Percentiles rank a stretch among this genome's conserved stretches.
phyloP scores from a whole-genome alignment of 345 rosid genomes.

The Acer negundo region DNA sequence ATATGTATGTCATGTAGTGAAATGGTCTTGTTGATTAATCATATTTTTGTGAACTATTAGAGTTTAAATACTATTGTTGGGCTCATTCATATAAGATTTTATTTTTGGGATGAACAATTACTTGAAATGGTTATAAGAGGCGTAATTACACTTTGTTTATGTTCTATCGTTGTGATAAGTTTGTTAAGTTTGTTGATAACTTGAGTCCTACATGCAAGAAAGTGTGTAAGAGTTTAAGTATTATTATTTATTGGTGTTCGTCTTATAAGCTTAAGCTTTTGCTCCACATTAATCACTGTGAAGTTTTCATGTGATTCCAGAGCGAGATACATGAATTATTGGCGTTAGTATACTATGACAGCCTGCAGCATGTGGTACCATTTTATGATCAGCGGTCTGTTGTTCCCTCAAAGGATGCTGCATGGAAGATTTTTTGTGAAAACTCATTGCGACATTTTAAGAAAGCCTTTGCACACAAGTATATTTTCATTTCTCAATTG shows the following conservation, averaged over 20 bases:
- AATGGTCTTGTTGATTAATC: slow-evolving; percentile 6
- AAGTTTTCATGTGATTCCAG: slow-evolving; percentile 47
- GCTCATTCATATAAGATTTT: neutral
- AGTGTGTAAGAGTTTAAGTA: neutral
- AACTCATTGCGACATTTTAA: slow-evolving; percentile 86
- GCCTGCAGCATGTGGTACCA: slow-evolving; percentile 98
- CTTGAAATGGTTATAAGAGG: neutral
- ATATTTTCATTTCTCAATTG: slow-evolving; percentile 25
- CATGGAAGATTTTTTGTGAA: slow-evolving; percentile 75
- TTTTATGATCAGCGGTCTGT: slow-evolving; percentile 82
- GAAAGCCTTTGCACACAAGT: slow-evolving; percentile 86
- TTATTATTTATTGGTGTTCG: neutral
- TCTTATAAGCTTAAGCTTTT: neutral
- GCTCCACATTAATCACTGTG: slow-evolving; percentile 10
- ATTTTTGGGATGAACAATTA: neutral
- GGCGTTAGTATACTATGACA: slow-evolving; percentile 97
- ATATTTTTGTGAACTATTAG: slow-evolving; percentile 22
- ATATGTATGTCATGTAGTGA: neutral
- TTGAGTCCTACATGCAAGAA: neutral
- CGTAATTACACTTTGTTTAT: neutral
- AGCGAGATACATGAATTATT: slow-evolving; percentile 88
- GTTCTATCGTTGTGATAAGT: neutral
- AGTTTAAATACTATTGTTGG: neutral
- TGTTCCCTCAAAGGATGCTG: slow-evolving; percentile 76
- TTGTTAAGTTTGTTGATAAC: neutral